A percentile compares a stretch with the other conserved stretches of the same genome.
Conservation (phyloP, 805 yeast species). For the Schizosaccharomyces japonicus region DNA sequence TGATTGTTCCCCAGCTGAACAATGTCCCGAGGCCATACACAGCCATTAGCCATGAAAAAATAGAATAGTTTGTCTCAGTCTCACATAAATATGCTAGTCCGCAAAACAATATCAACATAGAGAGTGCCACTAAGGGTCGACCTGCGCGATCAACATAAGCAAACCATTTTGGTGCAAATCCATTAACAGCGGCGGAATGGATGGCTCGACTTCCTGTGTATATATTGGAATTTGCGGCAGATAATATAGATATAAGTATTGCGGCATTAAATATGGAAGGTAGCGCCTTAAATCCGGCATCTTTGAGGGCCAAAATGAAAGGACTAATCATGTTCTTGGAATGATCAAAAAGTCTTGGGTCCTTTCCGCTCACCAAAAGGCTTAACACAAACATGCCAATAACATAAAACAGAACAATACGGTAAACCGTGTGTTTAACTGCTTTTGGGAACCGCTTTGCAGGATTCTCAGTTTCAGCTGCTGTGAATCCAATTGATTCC, state of each 20-base stretch:
- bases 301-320: constrained; percentile 48
- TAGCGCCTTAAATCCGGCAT: constrained; percentile 36
- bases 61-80: too few species aligned
- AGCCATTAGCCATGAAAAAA: too few species aligned
- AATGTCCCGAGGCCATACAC: too few species aligned
- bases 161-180: constrained; percentile 50
- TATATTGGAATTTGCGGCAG: constrained; percentile 65
- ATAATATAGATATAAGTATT: constrained; percentile 48
- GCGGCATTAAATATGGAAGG: constrained; percentile 63
- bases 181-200: constrained; percentile 35
- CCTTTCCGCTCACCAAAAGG: too few species aligned
- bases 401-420: constrained; percentile 49
- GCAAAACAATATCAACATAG: too few species aligned
- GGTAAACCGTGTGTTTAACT: constrained; percentile 63
- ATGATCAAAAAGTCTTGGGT: constrained; percentile 26
- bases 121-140: constrained; percentile 45
- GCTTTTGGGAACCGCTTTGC: constrained; percentile 44
- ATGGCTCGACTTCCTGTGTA: constrained; percentile 36
- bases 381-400: constrained; percentile 28
- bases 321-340: constrained; percentile 38
- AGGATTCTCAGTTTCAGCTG: constrained; percentile 55
- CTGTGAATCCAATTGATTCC: constrained; percentile 50
- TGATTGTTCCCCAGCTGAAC: too few species aligned
- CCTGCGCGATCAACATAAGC: constrained; percentile 39
- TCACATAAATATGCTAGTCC: too few species aligned